Base-by-base conservation (phyloP, 2,329 filamentous ascomycete genomes). In the Onygena corvina region DNA sequence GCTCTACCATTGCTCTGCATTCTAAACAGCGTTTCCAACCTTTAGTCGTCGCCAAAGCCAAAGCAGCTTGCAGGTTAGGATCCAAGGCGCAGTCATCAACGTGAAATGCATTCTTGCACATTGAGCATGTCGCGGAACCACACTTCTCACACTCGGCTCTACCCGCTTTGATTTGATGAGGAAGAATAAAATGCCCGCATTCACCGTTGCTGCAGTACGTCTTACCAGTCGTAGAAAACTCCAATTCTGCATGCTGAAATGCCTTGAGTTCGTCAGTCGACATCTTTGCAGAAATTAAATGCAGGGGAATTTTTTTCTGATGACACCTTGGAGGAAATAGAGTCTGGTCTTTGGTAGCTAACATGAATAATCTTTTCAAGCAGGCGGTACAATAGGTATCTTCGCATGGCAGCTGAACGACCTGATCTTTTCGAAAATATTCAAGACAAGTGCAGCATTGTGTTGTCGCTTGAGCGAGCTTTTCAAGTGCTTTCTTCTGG, bases 21-120 rank as follows among this genome's bases (percentile, higher is more conserved):
- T 73, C 80, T 60, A 80, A 82, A 63, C 86, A 94, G 42, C 79
- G 73, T 63, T 86, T 81, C 81, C 83, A 89, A 18, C 83, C 83
- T 48, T 81, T 72, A 23, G 80, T 71, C 56, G 80, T 78, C 4
- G 81, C 81, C 52, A 83, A 72, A 46, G 78, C 74, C 3, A 86
- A 67, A 14, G 63, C 45, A 12, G 58, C 57, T 36, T 61, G 53
- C n/a, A 57, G 44, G n/a, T 46, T 54, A 20, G 53, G 35, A 29
- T 61, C 57, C 2, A 60, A 46, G 1, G 56, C 56, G 42, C 62
- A 66, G 29, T 58, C 50, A 5, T 55, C 48, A 1, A 18, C 21
- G 46, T 63, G 59, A 11, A 46, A 50, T 8, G 12, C 5, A 11
- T 46, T 48, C 48, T 62, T 63, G 51, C 61, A 63, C n/a, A 57